These are phyloP conservation scores for Adansonia grandidieri DNA, from an alignment of 441 rosid species.

Conservation along the genomic window DNA sequence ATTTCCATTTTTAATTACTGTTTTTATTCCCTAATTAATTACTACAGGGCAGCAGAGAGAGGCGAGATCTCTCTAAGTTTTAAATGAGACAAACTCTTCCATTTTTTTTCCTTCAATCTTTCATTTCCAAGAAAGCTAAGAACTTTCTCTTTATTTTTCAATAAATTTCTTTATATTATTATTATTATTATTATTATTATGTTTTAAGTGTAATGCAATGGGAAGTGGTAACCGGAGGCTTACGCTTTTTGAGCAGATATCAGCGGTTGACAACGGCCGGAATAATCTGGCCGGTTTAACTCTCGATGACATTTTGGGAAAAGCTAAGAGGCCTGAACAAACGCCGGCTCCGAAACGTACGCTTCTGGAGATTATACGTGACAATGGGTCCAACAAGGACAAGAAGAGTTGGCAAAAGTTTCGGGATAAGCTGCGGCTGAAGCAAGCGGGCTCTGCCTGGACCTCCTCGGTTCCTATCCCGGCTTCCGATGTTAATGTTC, in stretches of 20 bases:
- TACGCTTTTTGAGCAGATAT: conserved; percentile 59
- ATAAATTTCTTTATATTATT: too few species aligned
- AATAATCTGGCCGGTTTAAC: conserved; percentile 49
- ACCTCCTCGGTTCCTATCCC: conserved; percentile 61
- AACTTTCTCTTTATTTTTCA: conserved; percentile 7
- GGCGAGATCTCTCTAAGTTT: neutral
- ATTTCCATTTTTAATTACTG: neutral
- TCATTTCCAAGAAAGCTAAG: conserved; percentile 26
- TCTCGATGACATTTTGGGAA: conserved; percentile 48
- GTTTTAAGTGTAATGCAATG: conserved; percentile 19
- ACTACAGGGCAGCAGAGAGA: neutral
- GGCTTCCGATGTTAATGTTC: conserved; percentile 54
- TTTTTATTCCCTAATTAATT: too few species aligned
- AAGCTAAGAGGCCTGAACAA: conserved; percentile 30
- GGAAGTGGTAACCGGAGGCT: conserved; percentile 41
- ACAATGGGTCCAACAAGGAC: conserved; percentile 52
- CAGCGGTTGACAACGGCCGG: conserved; percentile 50
- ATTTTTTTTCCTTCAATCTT: neutral
- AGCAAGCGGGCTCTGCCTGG: conserved; percentile 82
- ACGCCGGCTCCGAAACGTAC: conserved; percentile 38
- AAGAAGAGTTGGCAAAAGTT: conserved; percentile 73
- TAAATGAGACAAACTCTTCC: neutral
- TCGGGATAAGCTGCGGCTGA: conserved; percentile 71
- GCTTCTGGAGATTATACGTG: conserved; percentile 58
- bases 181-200: neutral